Conservation (phyloP, 208 protist species). For the Baffinella frigidus region DNA sequence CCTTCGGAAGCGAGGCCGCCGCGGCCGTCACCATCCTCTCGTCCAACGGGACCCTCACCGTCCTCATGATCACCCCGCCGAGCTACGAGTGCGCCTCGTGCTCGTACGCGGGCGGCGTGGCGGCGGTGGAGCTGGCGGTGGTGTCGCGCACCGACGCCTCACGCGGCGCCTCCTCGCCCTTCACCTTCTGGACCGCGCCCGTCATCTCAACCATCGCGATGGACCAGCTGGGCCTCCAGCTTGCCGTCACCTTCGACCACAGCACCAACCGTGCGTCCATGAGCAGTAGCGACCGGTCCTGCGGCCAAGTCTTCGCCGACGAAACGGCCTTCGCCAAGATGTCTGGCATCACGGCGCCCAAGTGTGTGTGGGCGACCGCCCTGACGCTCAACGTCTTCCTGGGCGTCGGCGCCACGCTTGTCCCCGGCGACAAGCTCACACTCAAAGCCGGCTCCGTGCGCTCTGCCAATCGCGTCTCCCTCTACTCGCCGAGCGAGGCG, state of each 20-base stretch:
- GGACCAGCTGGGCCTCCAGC: background rate
- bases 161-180: background rate
- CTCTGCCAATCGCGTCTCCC: background rate
- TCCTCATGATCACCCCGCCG: background rate
- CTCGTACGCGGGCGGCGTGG: background rate
- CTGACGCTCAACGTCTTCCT: background rate
- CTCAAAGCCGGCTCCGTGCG: background rate
- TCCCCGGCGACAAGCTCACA: background rate
- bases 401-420: background rate
- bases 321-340: too few relatives aligned
- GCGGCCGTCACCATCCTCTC: background rate
- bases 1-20: background rate
- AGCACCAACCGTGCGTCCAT: too few relatives aligned
- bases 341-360: too few relatives aligned
- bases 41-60: background rate
- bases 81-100: background rate
- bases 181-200: background rate
- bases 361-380: background rate
- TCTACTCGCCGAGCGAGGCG: too few relatives aligned
- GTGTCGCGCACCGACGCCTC: background rate
- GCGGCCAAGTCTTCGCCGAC: too few relatives aligned
- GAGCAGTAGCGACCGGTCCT: too few relatives aligned
- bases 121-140: background rate
- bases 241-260: background rate
- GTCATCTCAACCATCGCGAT: background rate